phyloP scores from a whole-genome alignment of 805 yeast genomes.

The Sugiyamaella chiloensis region DNA sequence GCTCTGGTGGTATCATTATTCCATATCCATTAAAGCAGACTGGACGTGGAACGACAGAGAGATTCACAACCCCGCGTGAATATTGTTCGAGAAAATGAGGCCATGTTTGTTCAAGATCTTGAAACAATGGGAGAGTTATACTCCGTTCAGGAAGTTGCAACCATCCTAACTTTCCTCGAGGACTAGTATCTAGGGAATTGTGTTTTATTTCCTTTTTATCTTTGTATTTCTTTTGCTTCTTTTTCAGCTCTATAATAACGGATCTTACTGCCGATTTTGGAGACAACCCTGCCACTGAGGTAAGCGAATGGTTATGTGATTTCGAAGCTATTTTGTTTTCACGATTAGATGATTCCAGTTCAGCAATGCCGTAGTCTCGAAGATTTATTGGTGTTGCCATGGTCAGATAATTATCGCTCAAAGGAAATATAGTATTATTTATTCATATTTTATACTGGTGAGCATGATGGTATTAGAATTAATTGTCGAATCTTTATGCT shows the following conservation, averaged over 20 bases:
- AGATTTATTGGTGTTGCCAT: conserved; percentile 10
- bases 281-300: conserved; percentile 3
- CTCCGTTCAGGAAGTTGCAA: conserved; percentile 13
- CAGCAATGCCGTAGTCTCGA: background rate
- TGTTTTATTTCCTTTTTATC: background rate
- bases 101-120: conserved; percentile 21
- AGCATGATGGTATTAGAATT: background rate
- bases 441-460: background rate
- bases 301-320: background rate
- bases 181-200: background rate
- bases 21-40: conserved; percentile 46
- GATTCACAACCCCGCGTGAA: conserved; percentile 12
- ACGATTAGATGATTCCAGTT: background rate
- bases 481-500: no score
- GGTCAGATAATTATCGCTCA: background rate
- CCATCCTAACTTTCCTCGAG: conserved; percentile 3
- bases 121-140: conserved; percentile 9
- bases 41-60: conserved; percentile 49
- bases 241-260: background rate
- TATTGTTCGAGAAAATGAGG: conserved; percentile 21
- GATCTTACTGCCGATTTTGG: conserved; percentile 7
- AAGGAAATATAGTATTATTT: background rate
- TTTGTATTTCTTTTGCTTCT: background rate
- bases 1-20: conserved; percentile 58
- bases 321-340: background rate